A percentile compares a stretch with the other conserved stretches of the same genome.
Evolutionary conservation across 1,139 yeast species (phyloP).

Genomic region (Taiozyma sp.): DNA sequence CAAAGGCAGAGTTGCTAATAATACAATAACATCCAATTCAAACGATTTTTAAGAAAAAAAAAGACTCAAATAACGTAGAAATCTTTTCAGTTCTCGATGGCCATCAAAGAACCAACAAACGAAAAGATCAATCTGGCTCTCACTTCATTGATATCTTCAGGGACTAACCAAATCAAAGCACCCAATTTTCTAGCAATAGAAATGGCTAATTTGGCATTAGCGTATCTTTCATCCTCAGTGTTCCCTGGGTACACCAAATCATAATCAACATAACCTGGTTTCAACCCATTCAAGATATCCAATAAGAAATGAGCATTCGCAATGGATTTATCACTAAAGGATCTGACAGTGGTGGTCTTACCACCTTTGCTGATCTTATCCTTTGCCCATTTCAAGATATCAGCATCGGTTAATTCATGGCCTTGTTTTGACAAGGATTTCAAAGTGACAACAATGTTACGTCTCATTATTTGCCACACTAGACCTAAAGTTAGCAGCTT

Average conservation of each 20-base stretch:
- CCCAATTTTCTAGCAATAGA: constrained; percentile 98
- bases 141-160: constrained; percentile 98
- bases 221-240: constrained; percentile 81
- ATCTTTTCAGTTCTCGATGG: constrained; percentile 31
- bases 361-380: constrained; percentile 82
- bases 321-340: constrained; percentile 77
- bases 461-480: constrained; percentile 98
- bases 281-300: constrained; percentile 87
- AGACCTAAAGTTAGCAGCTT: constrained; percentile 87
- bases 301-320: constrained; percentile 75
- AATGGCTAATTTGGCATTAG: constrained; percentile 94
- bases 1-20: background rate
- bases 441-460: constrained; percentile 84
- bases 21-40: background rate
- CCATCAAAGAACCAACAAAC: constrained; percentile 93
- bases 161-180: constrained; percentile 96
- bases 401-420: constrained; percentile 70
- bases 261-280: constrained; percentile 97
- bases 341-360: constrained; percentile 60
- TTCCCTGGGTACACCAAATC: constrained; percentile 77
- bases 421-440: constrained; percentile 68
- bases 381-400: constrained; percentile 93
- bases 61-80: too few relatives aligned
- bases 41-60: too few relatives aligned
- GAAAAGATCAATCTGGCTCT: constrained; percentile 90